Base-by-base conservation (phyloP, 179 eudicot genomes). In the Actinidia chinensis region DNA sequence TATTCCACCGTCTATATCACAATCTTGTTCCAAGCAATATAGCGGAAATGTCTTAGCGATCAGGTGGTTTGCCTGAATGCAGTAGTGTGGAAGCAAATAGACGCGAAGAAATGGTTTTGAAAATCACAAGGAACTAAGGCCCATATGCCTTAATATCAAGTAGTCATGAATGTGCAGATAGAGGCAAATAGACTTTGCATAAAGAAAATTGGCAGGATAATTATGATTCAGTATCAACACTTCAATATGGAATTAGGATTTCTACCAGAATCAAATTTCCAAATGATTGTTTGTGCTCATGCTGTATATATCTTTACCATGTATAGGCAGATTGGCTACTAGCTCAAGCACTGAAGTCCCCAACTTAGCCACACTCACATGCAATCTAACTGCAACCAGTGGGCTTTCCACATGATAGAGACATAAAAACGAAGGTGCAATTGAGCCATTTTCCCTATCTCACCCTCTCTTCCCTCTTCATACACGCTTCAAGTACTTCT, bases 1-100 rank as follows among this genome's bases (percentile, higher is more conserved):
- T 82, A 82, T 82, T 82, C 84, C 84, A 55, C 84, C 84, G 78
- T 82, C 81, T 10, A 82, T 74, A 58, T 82, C n/a, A n/a, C 84
- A 68, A 82, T 82, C 81, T 82, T 82, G 81, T 82, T 15, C 84
- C 84, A 46, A 82, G 81, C 12, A 82, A 78, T 33, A 82, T 82
- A 82, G 78, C 56, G 81, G 84, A 69, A 82, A 82, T 55, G 64
- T 73, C 84, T 82, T 82, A 42, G 84, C 70, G 60, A 78, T 78
- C 66, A 81, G 60, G 13, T 78, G 84, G 25, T 71, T 82, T 48
- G 84, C 84, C 84, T 82, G 18, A 55, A 64, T 82, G 23, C 64
- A 65, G 36, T 2, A 23, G 56, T 60, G 4, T 46, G 14, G 3
- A 47, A 44, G 9, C 33, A 46, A n/a, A 66, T 56, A 6, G 11